Base-by-base conservation (phyloP, 768 basidiomycete species). In the Tylopilus plumbeoviolaceoides region DNA sequence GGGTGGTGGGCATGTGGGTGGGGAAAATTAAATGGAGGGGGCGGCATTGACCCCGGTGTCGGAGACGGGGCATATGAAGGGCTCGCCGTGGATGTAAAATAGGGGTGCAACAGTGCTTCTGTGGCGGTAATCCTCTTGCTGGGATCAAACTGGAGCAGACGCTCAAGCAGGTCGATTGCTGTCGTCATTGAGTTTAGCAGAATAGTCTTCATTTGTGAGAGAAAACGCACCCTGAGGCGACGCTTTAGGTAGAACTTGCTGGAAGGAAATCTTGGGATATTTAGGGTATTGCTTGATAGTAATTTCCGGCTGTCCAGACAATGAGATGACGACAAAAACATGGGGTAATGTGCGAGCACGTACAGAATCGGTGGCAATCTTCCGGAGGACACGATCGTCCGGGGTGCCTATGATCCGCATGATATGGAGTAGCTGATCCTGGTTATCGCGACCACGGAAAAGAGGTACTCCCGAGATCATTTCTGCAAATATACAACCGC, bases 401-500 rank as follows among this genome's bases (percentile, higher is more conserved):
- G 97, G 97, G 0, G 95, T 98, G 14, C 97, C 97, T 54, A 98
- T 83, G 45, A 98, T 91, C 63, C 94, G 82, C 86, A 98, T 95
- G 66, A 99, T 99, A 63, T 95, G 93, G 42, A 93, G 78, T n/a
- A 99, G 76, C 67, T 99, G 97, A 69, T 99, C 97, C 59, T 94
- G 89, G 64, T 98, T 98, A 69, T 98, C 97, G 57, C 95, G 78
- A 20, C 97, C 97, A 58, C 95, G 80, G 79, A 99, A 99, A 27
- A 99, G 80, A 25, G 97, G 97, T 6, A 94, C 88, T 2, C 97
- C 97, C 18, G 91, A 87, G 54, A 99, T 98, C 95, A 99, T 98
- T 73, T 99, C 97, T 18, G 97, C 95, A 68, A 99, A 97, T 66
- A 99, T 99, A 68, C 97, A 98, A 10, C 97, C 97, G 53, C 93